A percentile compares a stretch with the other conserved stretches of the same genome.
These are phyloP conservation scores for Epichloe uncinata DNA, from an alignment of 2,329 filamentous ascomycete genomes.

Conservation along the genomic window DNA sequence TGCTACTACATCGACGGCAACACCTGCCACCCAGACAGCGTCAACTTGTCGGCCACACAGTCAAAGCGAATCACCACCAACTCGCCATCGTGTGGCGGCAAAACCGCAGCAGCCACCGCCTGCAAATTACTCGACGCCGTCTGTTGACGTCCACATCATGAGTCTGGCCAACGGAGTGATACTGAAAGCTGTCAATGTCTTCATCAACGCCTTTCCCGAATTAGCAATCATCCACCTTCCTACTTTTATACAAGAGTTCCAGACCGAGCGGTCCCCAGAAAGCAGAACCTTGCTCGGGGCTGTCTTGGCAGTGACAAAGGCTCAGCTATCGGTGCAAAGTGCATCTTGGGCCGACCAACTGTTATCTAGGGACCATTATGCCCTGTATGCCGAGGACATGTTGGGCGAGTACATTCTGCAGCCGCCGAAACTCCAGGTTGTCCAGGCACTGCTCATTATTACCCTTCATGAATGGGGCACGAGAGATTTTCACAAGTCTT, in stretches of 20 bases:
- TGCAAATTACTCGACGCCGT: conserved; percentile 2
- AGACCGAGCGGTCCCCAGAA: conserved; percentile 10
- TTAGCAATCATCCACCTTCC: conserved; percentile 21
- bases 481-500: conserved; percentile 28
- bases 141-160: conserved; percentile 14
- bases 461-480: conserved; percentile 29
- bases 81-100: background rate
- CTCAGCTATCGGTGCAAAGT: conserved; percentile 19
- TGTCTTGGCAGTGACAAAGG: conserved; percentile 17
- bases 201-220: conserved; percentile 22
- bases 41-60: background rate
- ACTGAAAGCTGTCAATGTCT: conserved; percentile 20
- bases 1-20: background rate
- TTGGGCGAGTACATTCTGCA: conserved; percentile 15
- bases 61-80: background rate
- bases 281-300: conserved; percentile 18
- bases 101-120: background rate
- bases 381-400: conserved; percentile 15
- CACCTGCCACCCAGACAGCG: background rate
- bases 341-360: conserved; percentile 16
- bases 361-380: conserved; percentile 20
- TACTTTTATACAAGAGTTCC: conserved; percentile 15
- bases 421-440: conserved; percentile 19
- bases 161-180: conserved; percentile 14
- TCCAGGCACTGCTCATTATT: conserved; percentile 26